phyloP scores from a whole-genome alignment of 1,284 basidiomycete species.

The Peniophora sp. region DNA sequence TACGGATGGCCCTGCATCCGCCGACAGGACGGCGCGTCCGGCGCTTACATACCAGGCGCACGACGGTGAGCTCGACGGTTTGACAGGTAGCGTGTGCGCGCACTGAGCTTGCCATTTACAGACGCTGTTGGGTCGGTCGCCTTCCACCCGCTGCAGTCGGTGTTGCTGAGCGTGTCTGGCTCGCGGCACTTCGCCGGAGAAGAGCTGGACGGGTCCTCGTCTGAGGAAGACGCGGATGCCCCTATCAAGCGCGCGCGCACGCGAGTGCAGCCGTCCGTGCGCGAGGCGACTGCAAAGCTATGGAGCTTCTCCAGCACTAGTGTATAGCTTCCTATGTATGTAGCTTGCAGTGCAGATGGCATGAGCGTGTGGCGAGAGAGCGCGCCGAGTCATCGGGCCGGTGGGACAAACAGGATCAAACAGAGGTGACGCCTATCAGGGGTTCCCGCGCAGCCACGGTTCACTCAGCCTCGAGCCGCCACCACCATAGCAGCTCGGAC shows the following conservation, averaged over 20 bases:
- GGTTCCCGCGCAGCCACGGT: background rate
- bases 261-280: constrained; percentile 5
- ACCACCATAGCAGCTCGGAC: constrained; percentile 26
- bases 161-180: constrained; percentile 53
- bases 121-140: constrained; percentile 56
- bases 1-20: constrained; percentile 16
- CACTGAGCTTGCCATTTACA: constrained; percentile 14
- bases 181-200: constrained; percentile 48
- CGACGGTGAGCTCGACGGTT: constrained; percentile 25
- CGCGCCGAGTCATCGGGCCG: background rate
- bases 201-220: too few species aligned
- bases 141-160: constrained; percentile 51
- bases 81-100: background rate
- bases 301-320: constrained; percentile 8
- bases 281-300: constrained; percentile 11
- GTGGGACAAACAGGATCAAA: constrained; percentile 11
- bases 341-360: background rate
- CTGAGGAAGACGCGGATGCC: background rate
- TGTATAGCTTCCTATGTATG: background rate
- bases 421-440: constrained; percentile 5
- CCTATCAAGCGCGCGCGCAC: constrained; percentile 1
- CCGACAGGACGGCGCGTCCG: constrained; percentile 1
- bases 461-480: constrained; percentile 1
- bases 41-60: constrained; percentile 32
- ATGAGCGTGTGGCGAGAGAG: background rate